These are phyloP conservation scores for Pseudozyma sp. DNA, from an alignment of 1,284 basidiomycete species.

Conservation along the genomic window DNA sequence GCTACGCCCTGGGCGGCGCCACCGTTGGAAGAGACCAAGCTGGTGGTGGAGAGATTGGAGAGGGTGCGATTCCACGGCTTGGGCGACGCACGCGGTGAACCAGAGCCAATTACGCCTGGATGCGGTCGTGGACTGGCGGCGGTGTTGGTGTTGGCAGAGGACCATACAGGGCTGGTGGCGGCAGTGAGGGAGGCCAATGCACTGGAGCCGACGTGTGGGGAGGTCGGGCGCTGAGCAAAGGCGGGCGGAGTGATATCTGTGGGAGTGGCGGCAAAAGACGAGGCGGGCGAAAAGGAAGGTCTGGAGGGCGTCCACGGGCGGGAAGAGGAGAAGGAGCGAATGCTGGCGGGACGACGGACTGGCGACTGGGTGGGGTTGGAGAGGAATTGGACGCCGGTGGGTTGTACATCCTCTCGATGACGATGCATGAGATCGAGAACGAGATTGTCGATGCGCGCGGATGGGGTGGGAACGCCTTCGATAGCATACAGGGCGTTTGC, in stretches of 20 bases:
- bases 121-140: constrained; percentile 41
- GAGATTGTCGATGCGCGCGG: constrained; percentile 55
- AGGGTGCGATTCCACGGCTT: constrained; percentile 50
- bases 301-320: constrained; percentile 56
- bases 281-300: constrained; percentile 42
- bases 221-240: constrained; percentile 29
- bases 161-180: constrained; percentile 25
- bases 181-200: constrained; percentile 29
- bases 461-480: constrained; percentile 48
- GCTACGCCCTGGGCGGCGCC: constrained; percentile 6
- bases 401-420: constrained; percentile 56
- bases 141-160: constrained; percentile 12
- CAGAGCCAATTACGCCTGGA: constrained; percentile 56
- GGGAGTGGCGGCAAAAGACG: constrained; percentile 28
- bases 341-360: constrained; percentile 46
- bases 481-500: constrained; percentile 38
- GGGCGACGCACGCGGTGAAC: constrained; percentile 56
- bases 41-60: constrained; percentile 45
- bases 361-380: constrained; percentile 46
- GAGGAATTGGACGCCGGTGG: constrained; percentile 50
- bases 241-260: constrained; percentile 17
- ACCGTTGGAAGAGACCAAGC: constrained; percentile 34
- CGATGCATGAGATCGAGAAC: constrained; percentile 62
- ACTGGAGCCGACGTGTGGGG: constrained; percentile 38
- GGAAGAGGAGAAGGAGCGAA: constrained; percentile 50